Conservation (phyloP, 2,329 filamentous ascomycete genomes). For the Teratosphaeria gauchensis region DNA sequence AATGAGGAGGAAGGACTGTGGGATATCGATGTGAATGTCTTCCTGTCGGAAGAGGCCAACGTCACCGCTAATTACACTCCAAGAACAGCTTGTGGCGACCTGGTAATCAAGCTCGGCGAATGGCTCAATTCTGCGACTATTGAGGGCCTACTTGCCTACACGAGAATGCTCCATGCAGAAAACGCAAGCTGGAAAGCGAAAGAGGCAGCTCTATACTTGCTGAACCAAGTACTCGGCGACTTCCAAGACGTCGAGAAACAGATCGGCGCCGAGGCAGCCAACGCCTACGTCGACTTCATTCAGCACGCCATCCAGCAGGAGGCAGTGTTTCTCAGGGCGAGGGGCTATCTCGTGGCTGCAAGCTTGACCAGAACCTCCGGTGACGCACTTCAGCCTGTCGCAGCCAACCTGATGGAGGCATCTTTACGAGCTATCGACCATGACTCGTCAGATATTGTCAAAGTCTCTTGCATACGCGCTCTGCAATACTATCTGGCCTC, state of each 20-base stretch:
- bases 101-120: conserved; percentile 85
- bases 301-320: conserved; percentile 63
- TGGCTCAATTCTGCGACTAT: conserved; percentile 71
- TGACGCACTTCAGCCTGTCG: conserved; percentile 43
- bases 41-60: conserved; percentile 87
- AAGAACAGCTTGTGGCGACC: conserved; percentile 80
- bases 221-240: conserved; percentile 75
- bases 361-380: conserved; percentile 62
- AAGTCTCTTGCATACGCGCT: conserved; percentile 82
- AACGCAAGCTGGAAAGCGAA: conserved; percentile 53
- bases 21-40: conserved; percentile 94
- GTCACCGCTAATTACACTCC: conserved; percentile 95
- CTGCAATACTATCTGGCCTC: conserved; percentile 59
- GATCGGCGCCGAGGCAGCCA: conserved; percentile 59
- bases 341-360: conserved; percentile 80
- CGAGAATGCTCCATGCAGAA: conserved; percentile 60
- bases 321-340: conserved; percentile 69
- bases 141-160: conserved; percentile 69
- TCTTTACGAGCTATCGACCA: conserved; percentile 65
- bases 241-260: conserved; percentile 67
- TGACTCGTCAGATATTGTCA: conserved; percentile 78
- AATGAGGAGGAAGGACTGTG: conserved; percentile 89
- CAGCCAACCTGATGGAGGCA: conserved; percentile 57
- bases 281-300: conserved; percentile 70
- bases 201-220: conserved; percentile 74